These are phyloP conservation scores for Saccharomyces hybrid DNA, from an alignment of 1,139 yeast genomes.

Conservation along the genomic window DNA sequence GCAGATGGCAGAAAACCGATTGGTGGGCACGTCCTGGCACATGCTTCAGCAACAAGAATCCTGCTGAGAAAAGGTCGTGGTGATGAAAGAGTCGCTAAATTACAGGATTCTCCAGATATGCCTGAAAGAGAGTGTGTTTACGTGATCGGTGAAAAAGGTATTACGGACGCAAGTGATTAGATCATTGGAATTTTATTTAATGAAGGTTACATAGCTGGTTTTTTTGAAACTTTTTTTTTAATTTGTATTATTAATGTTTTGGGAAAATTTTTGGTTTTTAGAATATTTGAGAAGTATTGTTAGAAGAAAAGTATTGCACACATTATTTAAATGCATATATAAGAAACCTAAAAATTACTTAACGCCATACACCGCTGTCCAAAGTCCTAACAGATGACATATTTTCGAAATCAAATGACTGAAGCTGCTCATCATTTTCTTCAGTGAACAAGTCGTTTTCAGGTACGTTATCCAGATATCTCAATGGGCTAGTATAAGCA, in stretches of 20 bases:
- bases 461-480: constrained; percentile 2
- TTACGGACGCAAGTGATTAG: constrained; percentile 39
- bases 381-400: not conserved
- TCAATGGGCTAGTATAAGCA: constrained; percentile 10
- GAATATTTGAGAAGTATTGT: not conserved
- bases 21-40: constrained; percentile 59
- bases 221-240: not conserved
- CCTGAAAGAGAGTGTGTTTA: constrained; percentile 52
- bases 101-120: constrained; percentile 59
- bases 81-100: constrained; percentile 56
- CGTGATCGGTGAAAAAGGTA: constrained; percentile 47
- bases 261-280: not conserved
- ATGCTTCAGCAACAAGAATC: constrained; percentile 57
- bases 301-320: not conserved
- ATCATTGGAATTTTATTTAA: not conserved
- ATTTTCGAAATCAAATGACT: not conserved
- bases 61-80: constrained; percentile 55
- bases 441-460: not conserved
- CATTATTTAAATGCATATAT: not conserved
- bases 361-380: not conserved
- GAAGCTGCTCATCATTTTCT: not conserved
- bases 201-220: not conserved
- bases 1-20: constrained; percentile 61
- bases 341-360: not conserved
- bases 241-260: not conserved